Percentiles rank a stretch among this genome's conserved stretches.
These are phyloP conservation scores for Westerdykella ornata DNA, from an alignment of 2,329 filamentous ascomycete species.

Conservation along the genomic window DNA sequence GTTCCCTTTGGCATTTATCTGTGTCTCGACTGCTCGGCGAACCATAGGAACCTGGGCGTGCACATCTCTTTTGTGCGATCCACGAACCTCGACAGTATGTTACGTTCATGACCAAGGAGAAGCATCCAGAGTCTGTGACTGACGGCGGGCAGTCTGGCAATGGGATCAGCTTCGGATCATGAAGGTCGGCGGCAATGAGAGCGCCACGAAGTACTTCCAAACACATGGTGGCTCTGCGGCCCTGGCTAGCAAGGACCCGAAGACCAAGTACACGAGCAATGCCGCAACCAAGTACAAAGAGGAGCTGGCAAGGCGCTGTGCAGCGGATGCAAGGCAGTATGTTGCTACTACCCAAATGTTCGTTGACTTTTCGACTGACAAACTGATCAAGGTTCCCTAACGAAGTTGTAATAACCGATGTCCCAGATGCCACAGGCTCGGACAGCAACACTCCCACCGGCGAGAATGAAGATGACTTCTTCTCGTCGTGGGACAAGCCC, in stretches of 20 bases:
- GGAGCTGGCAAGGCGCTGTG: slow-evolving; percentile 79
- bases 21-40: slow-evolving; percentile 93
- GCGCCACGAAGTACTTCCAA: slow-evolving; percentile 96
- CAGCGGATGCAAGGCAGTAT: slow-evolving; percentile 76
- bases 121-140: slow-evolving; percentile 45
- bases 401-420: slow-evolving; percentile 79
- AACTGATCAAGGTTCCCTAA: slow-evolving; percentile 60
- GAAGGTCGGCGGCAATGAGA: slow-evolving; percentile 98
- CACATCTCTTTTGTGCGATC: slow-evolving; percentile 99
- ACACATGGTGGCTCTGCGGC: slow-evolving; percentile 90
- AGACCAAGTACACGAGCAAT: slow-evolving; percentile 91
- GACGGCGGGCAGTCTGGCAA: slow-evolving; percentile 62
- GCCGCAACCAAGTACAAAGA: slow-evolving; percentile 98
- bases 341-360: slow-evolving; percentile 25
- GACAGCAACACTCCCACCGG: slow-evolving; percentile 72
- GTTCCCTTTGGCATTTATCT: slow-evolving; percentile 97
- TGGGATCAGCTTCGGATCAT: slow-evolving; percentile 96
- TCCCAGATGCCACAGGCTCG: slow-evolving; percentile 47
- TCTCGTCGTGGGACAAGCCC: slow-evolving; percentile 98
- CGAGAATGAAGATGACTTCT: slow-evolving; percentile 84
- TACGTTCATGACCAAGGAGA: background rate
- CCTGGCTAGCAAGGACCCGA: slow-evolving; percentile 90
- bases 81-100: slow-evolving; percentile 93
- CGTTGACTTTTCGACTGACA: slow-evolving; percentile 19
- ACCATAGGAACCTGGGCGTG: slow-evolving; percentile 94